A percentile compares a stretch with the other conserved stretches of the same genome.
Evolutionary conservation across 2,329 filamentous ascomycete species (phyloP).

Genomic region (Fusarium sp.): DNA sequence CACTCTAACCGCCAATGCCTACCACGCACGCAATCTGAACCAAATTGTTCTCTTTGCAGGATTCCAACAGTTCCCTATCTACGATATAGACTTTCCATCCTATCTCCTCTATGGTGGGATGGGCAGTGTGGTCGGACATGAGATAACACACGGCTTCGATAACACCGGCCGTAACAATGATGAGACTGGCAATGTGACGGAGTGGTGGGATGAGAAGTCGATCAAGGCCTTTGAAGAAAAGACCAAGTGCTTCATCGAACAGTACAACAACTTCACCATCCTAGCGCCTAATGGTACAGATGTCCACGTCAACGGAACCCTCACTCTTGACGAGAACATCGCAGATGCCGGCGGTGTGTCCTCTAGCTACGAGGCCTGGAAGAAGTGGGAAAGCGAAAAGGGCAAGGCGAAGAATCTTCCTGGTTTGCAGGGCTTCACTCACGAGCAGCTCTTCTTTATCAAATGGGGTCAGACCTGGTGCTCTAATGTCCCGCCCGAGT

Average conservation of each 20-base stretch:
- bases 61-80: conserved; percentile 75
- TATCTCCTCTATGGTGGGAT: conserved; percentile 77
- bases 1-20: conserved; percentile 71
- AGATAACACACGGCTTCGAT: conserved; percentile 77
- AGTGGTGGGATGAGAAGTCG: conserved; percentile 73
- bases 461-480: conserved; percentile 74
- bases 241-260: conserved; percentile 73
- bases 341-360: conserved; percentile 74
- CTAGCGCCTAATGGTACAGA: conserved; percentile 63
- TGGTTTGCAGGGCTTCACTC: conserved; percentile 68
- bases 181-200: conserved; percentile 69
- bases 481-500: conserved; percentile 64
- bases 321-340: conserved; percentile 76
- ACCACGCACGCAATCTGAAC: conserved; percentile 71
- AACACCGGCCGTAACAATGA: conserved; percentile 72
- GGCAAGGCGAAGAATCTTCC: conserved; percentile 62
- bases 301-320: conserved; percentile 68
- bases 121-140: conserved; percentile 73
- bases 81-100: conserved; percentile 68
- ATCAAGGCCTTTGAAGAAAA: conserved; percentile 66
- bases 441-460: conserved; percentile 77
- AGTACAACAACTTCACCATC: conserved; percentile 70
- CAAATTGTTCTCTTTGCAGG: conserved; percentile 70
- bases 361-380: conserved; percentile 72
- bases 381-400: conserved; percentile 62